Percentiles rank a stretch among this genome's conserved stretches.
phyloP scores from a whole-genome alignment of 2,329 filamentous ascomycete genomes.

The Berkeleyomyces rouxiae region DNA sequence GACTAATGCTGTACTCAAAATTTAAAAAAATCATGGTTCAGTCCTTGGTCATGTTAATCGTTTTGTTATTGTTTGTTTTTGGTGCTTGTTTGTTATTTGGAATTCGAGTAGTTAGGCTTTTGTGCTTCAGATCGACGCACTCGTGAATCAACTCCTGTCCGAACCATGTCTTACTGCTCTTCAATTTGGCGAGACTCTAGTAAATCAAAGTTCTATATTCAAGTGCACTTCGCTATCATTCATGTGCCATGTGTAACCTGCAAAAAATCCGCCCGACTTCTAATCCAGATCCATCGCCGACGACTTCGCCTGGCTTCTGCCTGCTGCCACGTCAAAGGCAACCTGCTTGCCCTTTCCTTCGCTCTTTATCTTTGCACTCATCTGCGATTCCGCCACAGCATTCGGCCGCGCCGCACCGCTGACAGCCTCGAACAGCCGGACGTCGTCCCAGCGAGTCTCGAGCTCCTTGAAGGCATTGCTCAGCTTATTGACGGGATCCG shows the following conservation, averaged over 20 bases:
- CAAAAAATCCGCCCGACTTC: neutral
- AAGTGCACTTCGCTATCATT: neutral
- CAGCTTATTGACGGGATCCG: conserved; percentile 8
- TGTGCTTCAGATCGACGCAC: neutral
- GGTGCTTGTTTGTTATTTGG: neutral
- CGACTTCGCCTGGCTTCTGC: neutral
- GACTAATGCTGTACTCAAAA: neutral
- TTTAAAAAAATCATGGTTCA: neutral
- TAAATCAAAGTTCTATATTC: neutral
- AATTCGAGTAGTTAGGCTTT: neutral
- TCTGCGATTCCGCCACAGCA: conserved; percentile 1
- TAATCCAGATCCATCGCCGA: conserved; percentile 11
- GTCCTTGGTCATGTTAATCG: neutral
- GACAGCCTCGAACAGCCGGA: conserved; percentile 10
- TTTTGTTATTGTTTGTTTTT: neutral
- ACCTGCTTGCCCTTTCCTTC: conserved; percentile 3
- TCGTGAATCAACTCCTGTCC: neutral
- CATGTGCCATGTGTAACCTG: neutral
- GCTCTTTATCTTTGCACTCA: conserved; percentile 2
- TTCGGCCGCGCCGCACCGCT: conserved; percentile 10
- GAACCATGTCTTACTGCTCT: too few species aligned
- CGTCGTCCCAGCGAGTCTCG: conserved; percentile 9
- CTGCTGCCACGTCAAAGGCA: neutral
- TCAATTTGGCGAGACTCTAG: neutral
- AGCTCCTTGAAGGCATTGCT: conserved; percentile 9